These are phyloP conservation scores for Gracilaria gracilis DNA, from an alignment of 23 red algal genomes.

Conservation along the genomic window DNA sequence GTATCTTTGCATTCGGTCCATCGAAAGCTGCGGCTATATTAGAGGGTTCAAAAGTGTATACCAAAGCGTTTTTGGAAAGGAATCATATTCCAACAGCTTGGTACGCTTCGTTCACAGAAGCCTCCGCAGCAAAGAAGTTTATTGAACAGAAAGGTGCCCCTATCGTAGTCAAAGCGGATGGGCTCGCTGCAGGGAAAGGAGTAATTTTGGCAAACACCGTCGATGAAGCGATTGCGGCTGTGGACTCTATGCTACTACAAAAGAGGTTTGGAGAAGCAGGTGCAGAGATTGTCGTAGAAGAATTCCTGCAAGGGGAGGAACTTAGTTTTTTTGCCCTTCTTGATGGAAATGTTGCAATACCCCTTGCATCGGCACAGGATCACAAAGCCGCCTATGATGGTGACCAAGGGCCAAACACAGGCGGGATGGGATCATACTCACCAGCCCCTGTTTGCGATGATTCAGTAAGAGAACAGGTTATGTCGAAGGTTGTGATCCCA, in stretches of 20 bases:
- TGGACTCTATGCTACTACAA: constrained; percentile 78
- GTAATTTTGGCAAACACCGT: constrained; percentile 82
- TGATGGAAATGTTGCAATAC: constrained; percentile 84
- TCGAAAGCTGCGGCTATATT: constrained; percentile 77
- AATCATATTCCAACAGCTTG: constrained; percentile 90
- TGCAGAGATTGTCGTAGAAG: constrained; percentile 86
- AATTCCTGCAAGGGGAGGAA: constrained; percentile 89
- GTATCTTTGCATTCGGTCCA: constrained; percentile 90
- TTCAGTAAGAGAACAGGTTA: constrained; percentile 55
- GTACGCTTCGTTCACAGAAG: constrained; percentile 71
- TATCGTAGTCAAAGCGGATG: constrained; percentile 94
- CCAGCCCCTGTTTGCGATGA: constrained; percentile 91
- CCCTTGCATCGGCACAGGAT: constrained; percentile 95
- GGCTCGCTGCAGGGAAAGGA: constrained; percentile 96
- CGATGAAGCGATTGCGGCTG: constrained; percentile 66
- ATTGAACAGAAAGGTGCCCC: constrained; percentile 64
- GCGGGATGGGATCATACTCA: constrained; percentile 97
- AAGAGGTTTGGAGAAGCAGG: constrained; percentile 83
- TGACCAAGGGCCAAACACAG: constrained; percentile 94
- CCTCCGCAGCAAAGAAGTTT: constrained; percentile 62
- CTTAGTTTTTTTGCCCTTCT: constrained; percentile 95
- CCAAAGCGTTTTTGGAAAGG: constrained; percentile 85
- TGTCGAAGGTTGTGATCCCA: constrained; percentile 79
- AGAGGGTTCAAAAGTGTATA: constrained; percentile 92
- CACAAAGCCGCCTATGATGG: constrained; percentile 93